These are phyloP conservation scores for Kalmusia sp. DNA, from an alignment of 2,329 filamentous ascomycete genomes.

Conservation along the genomic window DNA sequence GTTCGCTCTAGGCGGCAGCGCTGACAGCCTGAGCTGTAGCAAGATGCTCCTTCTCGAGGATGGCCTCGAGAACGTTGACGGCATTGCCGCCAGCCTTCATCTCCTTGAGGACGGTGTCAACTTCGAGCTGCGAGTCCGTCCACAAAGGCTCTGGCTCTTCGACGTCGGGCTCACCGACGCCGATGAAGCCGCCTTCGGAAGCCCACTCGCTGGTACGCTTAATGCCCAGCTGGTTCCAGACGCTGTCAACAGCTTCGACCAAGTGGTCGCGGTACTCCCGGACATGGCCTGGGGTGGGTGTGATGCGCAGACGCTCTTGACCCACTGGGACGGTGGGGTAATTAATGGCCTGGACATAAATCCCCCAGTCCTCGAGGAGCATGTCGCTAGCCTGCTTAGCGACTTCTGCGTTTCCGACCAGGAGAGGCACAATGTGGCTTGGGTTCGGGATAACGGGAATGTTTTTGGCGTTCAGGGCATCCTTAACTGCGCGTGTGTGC, in stretches of 20 bases:
- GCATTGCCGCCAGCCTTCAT: slow-evolving; percentile 58
- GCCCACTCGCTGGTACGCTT: slow-evolving; percentile 95
- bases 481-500: slow-evolving; percentile 94
- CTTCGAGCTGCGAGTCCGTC: slow-evolving; percentile 86
- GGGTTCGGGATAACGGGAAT: slow-evolving; percentile 98
- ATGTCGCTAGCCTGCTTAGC: slow-evolving; percentile 93
- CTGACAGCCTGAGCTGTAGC: slow-evolving; percentile 52
- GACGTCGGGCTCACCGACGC: slow-evolving; percentile 77
- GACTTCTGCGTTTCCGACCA: slow-evolving; percentile 92
- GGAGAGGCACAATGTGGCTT: slow-evolving; percentile 91
- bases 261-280: slow-evolving; percentile 86
- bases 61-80: slow-evolving; percentile 55
- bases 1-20: slow-evolving; percentile 45
- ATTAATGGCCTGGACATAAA: slow-evolving; percentile 99
- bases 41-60: slow-evolving; percentile 55
- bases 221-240: slow-evolving; percentile 88
- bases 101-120: slow-evolving; percentile 62
- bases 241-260: slow-evolving; percentile 80
- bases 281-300: slow-evolving; percentile 90
- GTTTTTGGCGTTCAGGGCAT: slow-evolving; percentile 76
- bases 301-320: slow-evolving; percentile 96
- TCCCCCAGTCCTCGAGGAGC: slow-evolving; percentile 85
- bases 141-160: slow-evolving; percentile 76
- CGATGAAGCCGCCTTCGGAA: slow-evolving; percentile 88
- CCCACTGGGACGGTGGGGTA: slow-evolving; percentile 97